phyloP scores from a whole-genome alignment of 2,329 filamentous ascomycete species.

The Penicillium fuscoglaucum region DNA sequence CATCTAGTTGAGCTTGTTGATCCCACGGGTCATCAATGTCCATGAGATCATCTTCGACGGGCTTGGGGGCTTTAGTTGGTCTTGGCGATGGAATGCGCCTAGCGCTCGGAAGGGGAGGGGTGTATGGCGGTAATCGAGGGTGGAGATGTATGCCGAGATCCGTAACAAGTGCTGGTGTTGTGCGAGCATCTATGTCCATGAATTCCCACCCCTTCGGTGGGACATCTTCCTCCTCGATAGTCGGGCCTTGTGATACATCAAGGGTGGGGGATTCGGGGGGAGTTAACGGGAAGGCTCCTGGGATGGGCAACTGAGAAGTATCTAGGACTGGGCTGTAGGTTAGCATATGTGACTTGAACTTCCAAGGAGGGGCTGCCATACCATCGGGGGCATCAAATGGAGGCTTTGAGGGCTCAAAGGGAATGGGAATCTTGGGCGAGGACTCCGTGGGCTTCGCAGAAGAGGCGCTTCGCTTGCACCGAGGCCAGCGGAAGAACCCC shows the following conservation, averaged over 20 bases:
- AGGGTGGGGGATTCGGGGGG: slow-evolving; percentile 19
- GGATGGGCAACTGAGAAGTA: slow-evolving; percentile 7
- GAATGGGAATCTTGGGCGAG: not conserved
- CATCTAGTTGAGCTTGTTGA: slow-evolving; percentile 14
- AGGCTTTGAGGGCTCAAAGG: not conserved
- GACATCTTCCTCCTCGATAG: slow-evolving; percentile 7
- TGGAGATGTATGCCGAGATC: slow-evolving; percentile 22
- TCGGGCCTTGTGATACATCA: slow-evolving; percentile 2
- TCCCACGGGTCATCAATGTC: slow-evolving; percentile 25
- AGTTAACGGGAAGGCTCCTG: slow-evolving; percentile 22
- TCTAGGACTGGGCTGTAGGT: not conserved
- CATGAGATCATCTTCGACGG: slow-evolving; percentile 10
- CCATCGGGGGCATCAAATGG: not conserved
- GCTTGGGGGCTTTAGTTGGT: slow-evolving; percentile 2
- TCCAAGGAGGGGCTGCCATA: not conserved
- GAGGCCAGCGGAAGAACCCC: slow-evolving; percentile 12
- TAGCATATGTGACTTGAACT: not conserved
- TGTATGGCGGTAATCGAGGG: slow-evolving; percentile 8
- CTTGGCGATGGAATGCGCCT: slow-evolving; percentile 4
- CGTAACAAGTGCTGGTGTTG: slow-evolving; percentile 16
- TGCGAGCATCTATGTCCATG: slow-evolving; percentile 10
- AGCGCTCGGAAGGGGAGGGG: slow-evolving; percentile 5
- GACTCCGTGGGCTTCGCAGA: not conserved
- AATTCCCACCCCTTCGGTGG: slow-evolving; percentile 8
- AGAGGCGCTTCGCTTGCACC: slow-evolving; percentile 1